Evolutionary conservation across 352 stramenopile species (phyloP).

Genomic region (Bremia lactucae): DNA sequence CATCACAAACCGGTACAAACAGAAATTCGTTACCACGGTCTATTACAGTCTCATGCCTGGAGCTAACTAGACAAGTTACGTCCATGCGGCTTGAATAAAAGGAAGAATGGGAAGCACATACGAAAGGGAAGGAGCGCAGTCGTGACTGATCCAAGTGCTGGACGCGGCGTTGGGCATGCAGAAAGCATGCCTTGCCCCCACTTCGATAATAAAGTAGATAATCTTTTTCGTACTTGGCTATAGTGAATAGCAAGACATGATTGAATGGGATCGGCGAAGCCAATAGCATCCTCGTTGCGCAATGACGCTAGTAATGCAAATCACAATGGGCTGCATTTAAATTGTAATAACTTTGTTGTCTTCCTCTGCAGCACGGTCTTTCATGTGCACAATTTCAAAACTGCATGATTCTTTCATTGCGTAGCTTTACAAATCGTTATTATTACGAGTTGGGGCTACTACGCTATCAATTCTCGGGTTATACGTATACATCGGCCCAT

Average conservation of each 20-base stretch:
- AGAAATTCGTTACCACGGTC: constrained; percentile 97
- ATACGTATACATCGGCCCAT: constrained; percentile 85
- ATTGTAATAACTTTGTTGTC: constrained; percentile 25
- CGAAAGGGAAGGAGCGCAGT: constrained; percentile 13
- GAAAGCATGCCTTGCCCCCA: constrained; percentile 17
- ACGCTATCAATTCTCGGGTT: constrained; percentile 4
- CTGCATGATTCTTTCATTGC: constrained; percentile 3
- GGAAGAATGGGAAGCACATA: constrained; percentile 7
- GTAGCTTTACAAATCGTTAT: constrained; percentile 6
- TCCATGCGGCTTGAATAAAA: too few species aligned
- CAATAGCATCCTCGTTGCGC: too few species aligned
- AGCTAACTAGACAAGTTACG: constrained; percentile 62
- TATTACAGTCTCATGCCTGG: constrained; percentile 93
- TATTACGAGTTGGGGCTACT: neutral
- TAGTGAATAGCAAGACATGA: constrained; percentile 16
- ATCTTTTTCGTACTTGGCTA: constrained; percentile 16
- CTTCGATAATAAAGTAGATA: constrained; percentile 31
- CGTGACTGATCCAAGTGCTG: constrained; percentile 34
- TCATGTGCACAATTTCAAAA: too few species aligned
- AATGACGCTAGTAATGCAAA: constrained; percentile 11
- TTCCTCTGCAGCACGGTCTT: constrained; percentile 13
- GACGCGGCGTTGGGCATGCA: constrained; percentile 22
- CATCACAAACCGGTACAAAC: constrained; percentile 95
- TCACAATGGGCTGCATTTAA: constrained; percentile 15
- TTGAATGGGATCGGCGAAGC: constrained; percentile 26